Evolutionary conservation across 495 filamentous ascomycete genomes (phyloP).

Genomic region (Amphirosellinia nigrospora): DNA sequence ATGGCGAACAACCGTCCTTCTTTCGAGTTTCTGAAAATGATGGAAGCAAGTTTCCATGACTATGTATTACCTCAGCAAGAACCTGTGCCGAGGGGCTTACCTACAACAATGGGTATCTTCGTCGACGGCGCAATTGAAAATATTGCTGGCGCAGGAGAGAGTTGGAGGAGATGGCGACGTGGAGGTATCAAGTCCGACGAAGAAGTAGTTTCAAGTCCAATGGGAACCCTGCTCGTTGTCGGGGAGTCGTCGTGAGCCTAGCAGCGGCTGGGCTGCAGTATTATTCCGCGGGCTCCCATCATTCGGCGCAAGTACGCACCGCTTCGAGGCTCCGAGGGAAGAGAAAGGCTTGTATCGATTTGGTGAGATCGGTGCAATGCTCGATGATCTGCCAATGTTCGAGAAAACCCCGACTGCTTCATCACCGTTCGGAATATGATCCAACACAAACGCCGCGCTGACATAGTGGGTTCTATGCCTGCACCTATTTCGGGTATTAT

Average conservation of each 20-base stretch:
- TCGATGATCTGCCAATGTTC: conserved; percentile 32
- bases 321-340: conserved; percentile 36
- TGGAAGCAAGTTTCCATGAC: conserved; percentile 49
- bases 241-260: conserved; percentile 32
- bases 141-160: conserved; percentile 36
- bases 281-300: conserved; percentile 34
- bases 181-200: conserved; percentile 31
- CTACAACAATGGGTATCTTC: conserved; percentile 39
- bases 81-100: conserved; percentile 26
- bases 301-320: conserved; percentile 43
- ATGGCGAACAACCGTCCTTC: conserved; percentile 60
- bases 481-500: not conserved
- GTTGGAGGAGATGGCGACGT: conserved; percentile 37
- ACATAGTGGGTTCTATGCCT: not conserved
- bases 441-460: not conserved
- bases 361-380: conserved; percentile 44
- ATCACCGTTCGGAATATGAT: not conserved
- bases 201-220: conserved; percentile 35
- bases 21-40: conserved; percentile 58
- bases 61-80: conserved; percentile 30
- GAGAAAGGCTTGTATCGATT: conserved; percentile 37
- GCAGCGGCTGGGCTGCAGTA: conserved; percentile 33
- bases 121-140: conserved; percentile 38
- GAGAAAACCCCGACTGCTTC: not conserved
- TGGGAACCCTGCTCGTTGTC: conserved; percentile 29